Percentiles rank a stretch among this genome's conserved stretches.
Conservation (phyloP, 345 rosid genomes). For the Leavenworthia alabamica region DNA sequence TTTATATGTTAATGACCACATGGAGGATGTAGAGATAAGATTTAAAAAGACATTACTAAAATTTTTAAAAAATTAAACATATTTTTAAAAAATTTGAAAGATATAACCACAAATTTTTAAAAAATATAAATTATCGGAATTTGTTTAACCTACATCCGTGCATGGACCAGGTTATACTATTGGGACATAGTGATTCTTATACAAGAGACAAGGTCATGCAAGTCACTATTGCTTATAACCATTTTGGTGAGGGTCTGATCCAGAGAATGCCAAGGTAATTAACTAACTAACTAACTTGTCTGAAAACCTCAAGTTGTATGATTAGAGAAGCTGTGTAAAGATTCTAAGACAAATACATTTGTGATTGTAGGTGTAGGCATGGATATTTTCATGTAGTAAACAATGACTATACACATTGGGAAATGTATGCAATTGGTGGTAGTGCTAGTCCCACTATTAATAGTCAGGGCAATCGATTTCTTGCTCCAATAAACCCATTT, state of each 20-base stretch:
- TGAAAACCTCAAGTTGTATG: not conserved
- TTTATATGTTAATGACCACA: no score
- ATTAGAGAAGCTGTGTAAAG: not conserved
- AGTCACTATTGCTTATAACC: conserved; percentile 94
- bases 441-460: conserved; percentile 94
- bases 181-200: conserved; percentile 96
- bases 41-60: no score
- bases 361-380: conserved; percentile 70
- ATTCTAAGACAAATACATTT: not conserved
- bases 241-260: conserved; percentile 95
- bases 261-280: conserved; percentile 96
- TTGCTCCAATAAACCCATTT: conserved; percentile 78
- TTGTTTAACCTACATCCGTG: no score
- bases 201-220: conserved; percentile 90
- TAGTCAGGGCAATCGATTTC: conserved; percentile 94
- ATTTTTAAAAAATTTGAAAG: no score
- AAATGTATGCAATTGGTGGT: conserved; percentile 98
- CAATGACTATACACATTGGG: conserved; percentile 99
- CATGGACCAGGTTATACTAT: conserved; percentile 74
- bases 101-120: no score
- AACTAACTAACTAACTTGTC: not conserved
- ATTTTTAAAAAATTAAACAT: no score
- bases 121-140: no score
- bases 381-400: conserved; percentile 99
- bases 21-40: no score